A percentile compares a stretch with the other conserved stretches of the same genome.
Evolutionary conservation across 768 basidiomycete species (phyloP).

Genomic region (Agaricus sinodeliciosus): DNA sequence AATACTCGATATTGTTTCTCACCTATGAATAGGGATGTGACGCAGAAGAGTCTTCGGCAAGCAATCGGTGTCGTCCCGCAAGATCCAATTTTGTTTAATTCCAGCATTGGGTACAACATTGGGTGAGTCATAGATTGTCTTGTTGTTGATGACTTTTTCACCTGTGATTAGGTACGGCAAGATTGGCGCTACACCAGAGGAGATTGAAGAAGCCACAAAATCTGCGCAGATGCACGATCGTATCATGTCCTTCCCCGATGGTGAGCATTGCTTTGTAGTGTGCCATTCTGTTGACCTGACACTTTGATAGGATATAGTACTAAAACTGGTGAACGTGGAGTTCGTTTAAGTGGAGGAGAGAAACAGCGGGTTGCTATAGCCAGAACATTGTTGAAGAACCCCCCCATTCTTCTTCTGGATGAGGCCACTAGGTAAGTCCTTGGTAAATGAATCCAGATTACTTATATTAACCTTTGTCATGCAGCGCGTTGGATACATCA

Average conservation of each 20-base stretch:
- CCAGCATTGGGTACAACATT: conserved; percentile 67
- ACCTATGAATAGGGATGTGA: conserved; percentile 54
- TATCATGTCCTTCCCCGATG: conserved; percentile 78
- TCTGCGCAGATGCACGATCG: conserved; percentile 87
- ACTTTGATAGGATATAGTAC: conserved; percentile 58
- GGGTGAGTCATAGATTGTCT: conserved; percentile 33
- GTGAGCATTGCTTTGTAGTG: conserved; percentile 16
- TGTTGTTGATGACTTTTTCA: background rate
- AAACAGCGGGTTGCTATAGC: conserved; percentile 89
- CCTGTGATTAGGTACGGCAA: conserved; percentile 60
- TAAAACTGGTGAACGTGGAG: conserved; percentile 84
- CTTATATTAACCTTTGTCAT: conserved; percentile 1
- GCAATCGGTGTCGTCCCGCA: conserved; percentile 91
- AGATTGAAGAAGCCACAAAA: conserved; percentile 72
- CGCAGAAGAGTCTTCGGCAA: conserved; percentile 70
- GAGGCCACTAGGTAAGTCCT: conserved; percentile 59
- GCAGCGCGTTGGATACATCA: conserved; percentile 78
- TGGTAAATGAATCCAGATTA: background rate
- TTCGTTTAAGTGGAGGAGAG: conserved; percentile 81
- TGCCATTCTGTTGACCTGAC: conserved; percentile 4
- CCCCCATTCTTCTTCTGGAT: conserved; percentile 72
- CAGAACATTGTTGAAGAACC: conserved; percentile 79
- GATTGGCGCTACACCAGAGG: conserved; percentile 60
- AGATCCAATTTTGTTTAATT: conserved; percentile 69
- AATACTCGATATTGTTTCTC: background rate